Base-by-base conservation (phyloP, 352 stramenopile species). In the Lagenidium giganteum region DNA sequence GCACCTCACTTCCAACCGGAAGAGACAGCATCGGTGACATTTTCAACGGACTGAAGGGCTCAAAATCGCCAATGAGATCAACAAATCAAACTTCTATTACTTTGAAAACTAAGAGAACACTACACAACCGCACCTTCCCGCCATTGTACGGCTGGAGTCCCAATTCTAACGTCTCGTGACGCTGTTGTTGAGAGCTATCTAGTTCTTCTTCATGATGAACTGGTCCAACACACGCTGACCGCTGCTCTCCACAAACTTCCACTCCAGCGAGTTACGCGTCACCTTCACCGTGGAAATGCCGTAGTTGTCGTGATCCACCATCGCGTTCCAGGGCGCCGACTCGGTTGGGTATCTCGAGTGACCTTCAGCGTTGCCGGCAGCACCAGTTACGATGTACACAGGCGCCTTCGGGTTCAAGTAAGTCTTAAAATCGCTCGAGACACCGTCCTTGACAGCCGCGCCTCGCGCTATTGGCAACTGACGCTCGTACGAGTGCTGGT, bases 161-260 rank as follows among this genome's bases (percentile, higher is more conserved):
- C n/a, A n/a, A n/a, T n/a, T n/a, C n/a, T n/a, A n/a, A n/a, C n/a
- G n/a, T n/a, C n/a, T n/a, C n/a, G n/a, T n/a, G n/a, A n/a, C n/a
- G n/a, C n/a, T n/a, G n/a, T n/a, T n/a, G n/a, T n/a, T n/a, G n/a
- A n/a, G n/a, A n/a, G n/a, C n/a, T n/a, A n/a, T n/a, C n/a, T 37
- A 37, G 52, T 20, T 42, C 37, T 73, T 73, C 31, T 57, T 63
- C 34, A 77, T 77, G 21, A 46, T 52, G 22, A 77, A 77, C 38
- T 71, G 48, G 42, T 77, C 66, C 20, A 64, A 33, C 2, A 62
- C 38, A 3, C 34, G 57, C 7, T 50, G 40, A 13, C 33, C 55
- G 16, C 38, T 38, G 4, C 56, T 57, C 30, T 51, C 54, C 13
- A 79, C 39, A 36, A 68, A 56, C 17, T 59, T 57, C 40, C 68